phyloP scores from a whole-genome alignment of 176 grass and related monocot species.

The Zizania latifolia region DNA sequence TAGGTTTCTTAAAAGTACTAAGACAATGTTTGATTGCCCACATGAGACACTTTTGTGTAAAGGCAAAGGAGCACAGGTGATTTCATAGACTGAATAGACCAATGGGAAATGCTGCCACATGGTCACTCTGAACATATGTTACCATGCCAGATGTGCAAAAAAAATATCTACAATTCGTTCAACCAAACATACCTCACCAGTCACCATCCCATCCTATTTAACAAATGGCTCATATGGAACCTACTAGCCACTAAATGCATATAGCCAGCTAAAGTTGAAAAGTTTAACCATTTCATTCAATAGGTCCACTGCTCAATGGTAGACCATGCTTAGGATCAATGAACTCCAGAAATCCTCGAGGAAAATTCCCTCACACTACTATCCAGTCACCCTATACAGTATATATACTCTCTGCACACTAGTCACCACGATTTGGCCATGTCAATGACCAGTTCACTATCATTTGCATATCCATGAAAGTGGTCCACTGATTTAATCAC shows the following conservation, averaged over 20 bases:
- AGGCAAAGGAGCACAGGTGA: background rate
- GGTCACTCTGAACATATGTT: background rate
- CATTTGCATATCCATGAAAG: background rate
- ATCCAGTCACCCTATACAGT: background rate
- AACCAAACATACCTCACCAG: background rate
- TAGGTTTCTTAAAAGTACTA: background rate
- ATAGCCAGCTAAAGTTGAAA: background rate
- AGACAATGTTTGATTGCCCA: background rate
- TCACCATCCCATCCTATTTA: background rate
- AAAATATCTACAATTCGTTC: background rate
- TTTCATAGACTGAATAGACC: background rate
- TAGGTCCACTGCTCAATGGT: background rate
- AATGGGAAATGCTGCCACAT: background rate
- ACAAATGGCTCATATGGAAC: background rate
- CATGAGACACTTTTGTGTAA: background rate
- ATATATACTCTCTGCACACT: background rate
- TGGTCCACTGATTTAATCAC: background rate
- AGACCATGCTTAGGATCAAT: background rate
- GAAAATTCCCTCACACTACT: background rate
- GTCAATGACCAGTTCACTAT: background rate
- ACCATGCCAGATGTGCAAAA: background rate
- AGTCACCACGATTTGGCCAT: background rate
- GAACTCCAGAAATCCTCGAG: background rate
- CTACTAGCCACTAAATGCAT: background rate
- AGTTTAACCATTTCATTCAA: background rate